These are phyloP conservation scores for Podila horticola DNA, from an alignment of 192 early-diverging fungal genomes.

Conservation along the genomic window DNA sequence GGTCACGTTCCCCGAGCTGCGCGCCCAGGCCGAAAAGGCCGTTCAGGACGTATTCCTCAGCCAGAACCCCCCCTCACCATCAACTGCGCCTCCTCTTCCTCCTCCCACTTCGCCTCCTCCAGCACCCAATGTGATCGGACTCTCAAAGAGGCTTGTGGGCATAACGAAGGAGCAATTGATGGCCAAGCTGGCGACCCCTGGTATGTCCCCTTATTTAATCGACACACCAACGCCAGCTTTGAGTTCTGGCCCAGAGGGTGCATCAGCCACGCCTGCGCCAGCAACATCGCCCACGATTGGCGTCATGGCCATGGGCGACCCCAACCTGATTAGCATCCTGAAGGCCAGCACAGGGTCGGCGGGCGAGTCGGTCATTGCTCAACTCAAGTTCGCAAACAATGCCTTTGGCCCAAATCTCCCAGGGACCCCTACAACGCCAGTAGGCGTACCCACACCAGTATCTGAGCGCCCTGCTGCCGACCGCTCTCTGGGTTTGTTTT, in stretches of 20 bases:
- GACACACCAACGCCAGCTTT: background rate
- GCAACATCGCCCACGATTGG: background rate
- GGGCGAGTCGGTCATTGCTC: constrained; percentile 21
- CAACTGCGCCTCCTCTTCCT: background rate
- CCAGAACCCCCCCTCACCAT: background rate
- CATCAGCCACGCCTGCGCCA: background rate
- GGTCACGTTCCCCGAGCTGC: constrained; percentile 20
- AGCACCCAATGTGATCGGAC: background rate
- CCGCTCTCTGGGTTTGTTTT: constrained; percentile 30
- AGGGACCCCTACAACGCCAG: background rate
- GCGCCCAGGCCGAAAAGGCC: constrained; percentile 21
- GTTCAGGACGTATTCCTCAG: constrained; percentile 10
- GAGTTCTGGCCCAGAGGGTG: background rate
- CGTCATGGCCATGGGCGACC: constrained; percentile 28
- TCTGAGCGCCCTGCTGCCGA: constrained; percentile 14
- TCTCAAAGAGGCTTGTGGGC: constrained; percentile 2
- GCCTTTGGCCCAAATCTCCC: constrained; percentile 9
- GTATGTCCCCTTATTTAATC: background rate
- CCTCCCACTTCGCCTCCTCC: background rate
- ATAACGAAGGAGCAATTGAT: constrained; percentile 12
- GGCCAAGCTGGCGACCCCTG: constrained; percentile 13
- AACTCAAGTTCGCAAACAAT: constrained; percentile 25
- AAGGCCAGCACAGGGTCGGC: background rate
- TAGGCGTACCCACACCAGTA: background rate
- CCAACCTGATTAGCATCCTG: constrained; percentile 16